Evolutionary conservation across 2,329 filamentous ascomycete genomes (phyloP), one percentile per base, ranked within the genome.

Genomic region (Calcarisporium arbuscula): DNA sequence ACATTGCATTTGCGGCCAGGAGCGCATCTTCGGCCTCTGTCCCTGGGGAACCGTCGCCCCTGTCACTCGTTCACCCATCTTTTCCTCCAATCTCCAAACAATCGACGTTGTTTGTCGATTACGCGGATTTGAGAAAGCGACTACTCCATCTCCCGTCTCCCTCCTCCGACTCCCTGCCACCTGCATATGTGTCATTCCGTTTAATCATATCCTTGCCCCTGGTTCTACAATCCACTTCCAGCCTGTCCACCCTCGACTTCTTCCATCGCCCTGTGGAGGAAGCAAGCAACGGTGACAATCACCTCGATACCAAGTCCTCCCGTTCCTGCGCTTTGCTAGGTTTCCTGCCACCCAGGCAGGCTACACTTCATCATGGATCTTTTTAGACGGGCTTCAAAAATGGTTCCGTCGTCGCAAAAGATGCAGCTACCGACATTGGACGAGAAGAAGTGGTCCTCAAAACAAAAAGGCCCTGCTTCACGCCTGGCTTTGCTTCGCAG

Each of bases 401-500:
- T 67, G 56, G 62, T 66, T 37, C 67, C 70, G 25, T 56, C 58
- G 36, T 50, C 56, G 34, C 52, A 58, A 52, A 59, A 47, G 51
- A 61, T 52, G 40, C 50, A 49, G 19, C 62, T 74, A 12, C 72
- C 72, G 18, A 66, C 69, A 16, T 48, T 61, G 31, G 69, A 74
- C 45, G 70, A 74, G 49, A 76, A 74, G 54, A 59, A 50, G 34
- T 49, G 39, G 52, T 37, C 51, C 27, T 45, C 57, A 27, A 61
- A 59, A 40, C 56, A 60, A 21, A 62, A 65, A 39, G 58, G 53
- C 17, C 39, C 68, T 30, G 61, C 64, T 21, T 64, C 69, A 27
- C 67, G 71, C 34, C 68, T 94, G 52, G 82, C 84, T 42, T 94
- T 95, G 61, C 85, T 96, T 60, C 74, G 81, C 49, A 77, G 86